Percentiles rank a stretch among this genome's conserved stretches.
Evolutionary conservation across 805 yeast species (phyloP).

Genomic region (Candida corydali): DNA sequence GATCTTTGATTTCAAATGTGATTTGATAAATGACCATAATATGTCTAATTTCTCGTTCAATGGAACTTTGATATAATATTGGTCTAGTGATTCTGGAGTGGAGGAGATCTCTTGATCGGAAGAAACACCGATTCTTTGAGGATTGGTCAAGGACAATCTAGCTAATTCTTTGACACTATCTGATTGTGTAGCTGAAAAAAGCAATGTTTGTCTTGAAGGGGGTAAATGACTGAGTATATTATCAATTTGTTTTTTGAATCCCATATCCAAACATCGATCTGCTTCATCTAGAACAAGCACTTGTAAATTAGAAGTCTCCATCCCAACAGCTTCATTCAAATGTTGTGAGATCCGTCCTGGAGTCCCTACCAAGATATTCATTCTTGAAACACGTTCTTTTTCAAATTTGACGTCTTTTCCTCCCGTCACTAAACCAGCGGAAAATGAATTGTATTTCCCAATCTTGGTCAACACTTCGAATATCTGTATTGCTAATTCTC

Average conservation of each 20-base stretch:
- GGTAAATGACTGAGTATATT: slow-evolving; percentile 76
- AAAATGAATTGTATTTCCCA: slow-evolving; percentile 68
- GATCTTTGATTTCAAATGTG: slow-evolving; percentile 76
- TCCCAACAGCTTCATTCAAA: slow-evolving; percentile 81
- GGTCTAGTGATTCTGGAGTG: slow-evolving; percentile 84
- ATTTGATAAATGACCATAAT: slow-evolving; percentile 79
- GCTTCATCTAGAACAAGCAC: slow-evolving; percentile 86
- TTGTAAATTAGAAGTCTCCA: slow-evolving; percentile 72
- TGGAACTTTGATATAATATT: slow-evolving; percentile 68
- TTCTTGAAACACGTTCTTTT: slow-evolving; percentile 69
- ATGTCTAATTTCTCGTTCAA: slow-evolving; percentile 80
- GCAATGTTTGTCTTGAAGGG: slow-evolving; percentile 72
- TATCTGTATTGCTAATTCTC: slow-evolving; percentile 88
- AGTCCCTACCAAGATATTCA: slow-evolving; percentile 84
- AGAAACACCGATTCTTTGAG: slow-evolving; percentile 43
- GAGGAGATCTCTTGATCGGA: slow-evolving; percentile 48
- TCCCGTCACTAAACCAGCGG: slow-evolving; percentile 91
- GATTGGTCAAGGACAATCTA: slow-evolving; percentile 64
- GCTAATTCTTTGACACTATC: slow-evolving; percentile 81
- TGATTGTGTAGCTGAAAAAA: slow-evolving; percentile 88
- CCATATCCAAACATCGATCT: slow-evolving; percentile 90
- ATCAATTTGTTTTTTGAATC: slow-evolving; percentile 79
- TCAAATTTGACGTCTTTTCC: slow-evolving; percentile 86
- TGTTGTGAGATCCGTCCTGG: slow-evolving; percentile 91
- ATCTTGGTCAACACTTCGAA: slow-evolving; percentile 82